These are phyloP conservation scores for Aspergillus glaucus DNA, from an alignment of 2,329 filamentous ascomycete species.

Conservation along the genomic window DNA sequence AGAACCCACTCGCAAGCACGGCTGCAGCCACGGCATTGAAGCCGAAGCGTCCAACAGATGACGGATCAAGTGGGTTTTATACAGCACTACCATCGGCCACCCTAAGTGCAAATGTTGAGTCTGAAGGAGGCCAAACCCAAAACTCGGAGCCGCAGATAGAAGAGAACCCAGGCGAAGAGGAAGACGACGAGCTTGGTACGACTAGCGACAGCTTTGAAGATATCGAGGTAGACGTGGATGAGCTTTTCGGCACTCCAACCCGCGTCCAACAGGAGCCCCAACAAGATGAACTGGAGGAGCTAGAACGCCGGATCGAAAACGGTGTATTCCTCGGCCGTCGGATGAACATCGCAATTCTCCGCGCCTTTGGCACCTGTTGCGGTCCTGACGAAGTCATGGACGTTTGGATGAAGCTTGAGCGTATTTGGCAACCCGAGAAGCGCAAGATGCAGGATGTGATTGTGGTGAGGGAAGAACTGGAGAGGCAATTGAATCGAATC, in stretches of 20 bases:
- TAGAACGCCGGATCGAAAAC: constrained; percentile 31
- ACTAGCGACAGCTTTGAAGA: constrained; percentile 1
- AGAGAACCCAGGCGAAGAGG: constrained; percentile 3
- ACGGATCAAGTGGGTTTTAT: constrained; percentile 15
- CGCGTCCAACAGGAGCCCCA: constrained; percentile 3
- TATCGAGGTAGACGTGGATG: constrained; percentile 7
- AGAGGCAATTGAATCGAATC: constrained; percentile 25
- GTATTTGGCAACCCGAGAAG: constrained; percentile 34
- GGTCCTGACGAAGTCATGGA: constrained; percentile 31
- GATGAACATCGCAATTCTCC: constrained; percentile 33
- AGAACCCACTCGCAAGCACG: constrained; percentile 22
- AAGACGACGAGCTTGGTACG: constrained; percentile 3
- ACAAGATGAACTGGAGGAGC: constrained; percentile 11
- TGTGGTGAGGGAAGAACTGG: constrained; percentile 32
- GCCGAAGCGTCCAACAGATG: constrained; percentile 4
- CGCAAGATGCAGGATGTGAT: constrained; percentile 31
- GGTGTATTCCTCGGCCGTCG: constrained; percentile 37
- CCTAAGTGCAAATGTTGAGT: background rate
- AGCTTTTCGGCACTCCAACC: constrained; percentile 6
- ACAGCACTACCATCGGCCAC: constrained; percentile 17
- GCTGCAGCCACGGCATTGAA: constrained; percentile 4
- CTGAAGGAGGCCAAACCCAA: constrained; percentile 2
- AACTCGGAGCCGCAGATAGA: constrained; percentile 3
- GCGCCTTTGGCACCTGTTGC: constrained; percentile 34
- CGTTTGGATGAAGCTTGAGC: constrained; percentile 34